A percentile compares a stretch with the other conserved stretches of the same genome.
These are phyloP conservation scores for Gentiana dahurica DNA, from an alignment of 257 asterid species.

Conservation along the genomic window DNA sequence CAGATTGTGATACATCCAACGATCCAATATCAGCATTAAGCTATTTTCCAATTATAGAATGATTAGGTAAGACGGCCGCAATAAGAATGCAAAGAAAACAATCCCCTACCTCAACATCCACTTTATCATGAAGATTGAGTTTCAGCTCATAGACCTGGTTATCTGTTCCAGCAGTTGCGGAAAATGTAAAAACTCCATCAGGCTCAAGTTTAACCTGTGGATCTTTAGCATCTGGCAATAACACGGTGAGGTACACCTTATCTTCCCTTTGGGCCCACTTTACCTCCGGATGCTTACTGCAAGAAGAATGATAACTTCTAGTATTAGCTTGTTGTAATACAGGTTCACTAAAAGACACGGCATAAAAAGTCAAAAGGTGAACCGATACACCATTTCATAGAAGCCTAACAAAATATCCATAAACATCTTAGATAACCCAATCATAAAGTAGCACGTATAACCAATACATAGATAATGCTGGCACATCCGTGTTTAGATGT, in stretches of 20 bases:
- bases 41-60: neutral
- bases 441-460: no score
- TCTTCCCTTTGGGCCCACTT: conserved; percentile 97
- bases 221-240: conserved; percentile 68
- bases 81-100: neutral
- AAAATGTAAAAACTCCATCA: conserved; percentile 72
- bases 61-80: neutral
- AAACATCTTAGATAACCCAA: no score
- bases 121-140: conserved; percentile 61
- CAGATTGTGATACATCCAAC: neutral
- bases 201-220: conserved; percentile 78
- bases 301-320: conserved; percentile 1
- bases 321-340: neutral
- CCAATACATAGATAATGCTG: no score
- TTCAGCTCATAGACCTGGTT: conserved; percentile 61
- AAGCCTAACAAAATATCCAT: no score
- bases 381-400: no score
- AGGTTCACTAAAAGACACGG: no score
- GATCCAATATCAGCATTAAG: neutral
- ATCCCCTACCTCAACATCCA: conserved; percentile 59
- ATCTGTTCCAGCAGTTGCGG: conserved; percentile 66
- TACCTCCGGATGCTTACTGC: conserved; percentile 82
- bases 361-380: no score
- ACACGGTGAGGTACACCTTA: conserved; percentile 67
- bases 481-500: no score